Evolutionary conservation across 2,329 filamentous ascomycete genomes (phyloP).

Genomic region (Trichoderma simmonsii): DNA sequence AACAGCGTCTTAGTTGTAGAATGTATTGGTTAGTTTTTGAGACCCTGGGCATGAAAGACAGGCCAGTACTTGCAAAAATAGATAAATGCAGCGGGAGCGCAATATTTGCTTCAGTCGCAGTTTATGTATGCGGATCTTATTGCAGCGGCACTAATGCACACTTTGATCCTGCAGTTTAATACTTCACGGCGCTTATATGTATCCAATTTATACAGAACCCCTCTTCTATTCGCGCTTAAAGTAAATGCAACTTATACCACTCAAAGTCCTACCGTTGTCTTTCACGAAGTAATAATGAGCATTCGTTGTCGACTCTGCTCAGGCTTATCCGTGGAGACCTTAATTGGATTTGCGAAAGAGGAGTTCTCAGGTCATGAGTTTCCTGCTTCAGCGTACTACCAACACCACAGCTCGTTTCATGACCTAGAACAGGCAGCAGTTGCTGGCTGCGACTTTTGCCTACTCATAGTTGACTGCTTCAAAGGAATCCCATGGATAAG

Average conservation of each 20-base stretch:
- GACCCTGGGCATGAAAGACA: too few species aligned
- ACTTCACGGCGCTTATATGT: not conserved
- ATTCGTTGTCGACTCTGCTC: not conserved
- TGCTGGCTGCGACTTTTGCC: constrained; percentile 6
- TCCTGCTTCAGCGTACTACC: not conserved
- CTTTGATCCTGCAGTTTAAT: not conserved
- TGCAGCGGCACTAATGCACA: not conserved
- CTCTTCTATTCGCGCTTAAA: not conserved
- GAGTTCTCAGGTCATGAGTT: not conserved
- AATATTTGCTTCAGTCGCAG: too few species aligned
- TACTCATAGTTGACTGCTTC: constrained; percentile 2
- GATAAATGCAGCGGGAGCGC: too few species aligned
- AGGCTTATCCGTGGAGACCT: not conserved
- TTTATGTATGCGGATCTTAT: too few species aligned
- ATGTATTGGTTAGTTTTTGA: too few species aligned
- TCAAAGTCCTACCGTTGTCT: not conserved
- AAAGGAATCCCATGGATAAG: not conserved
- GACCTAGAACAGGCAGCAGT: constrained; percentile 1
- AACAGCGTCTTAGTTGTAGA: too few species aligned
- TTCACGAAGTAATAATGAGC: not conserved
- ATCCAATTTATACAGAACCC: not conserved
- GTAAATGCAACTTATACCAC: not conserved
- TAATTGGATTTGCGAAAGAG: not conserved
- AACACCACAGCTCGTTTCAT: constrained; percentile 10
- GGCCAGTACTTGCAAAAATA: too few species aligned